Percentiles rank a stretch among this genome's conserved stretches.
Conservation (phyloP, 805 yeast genomes). For the Zygotorulaspora florentina region DNA sequence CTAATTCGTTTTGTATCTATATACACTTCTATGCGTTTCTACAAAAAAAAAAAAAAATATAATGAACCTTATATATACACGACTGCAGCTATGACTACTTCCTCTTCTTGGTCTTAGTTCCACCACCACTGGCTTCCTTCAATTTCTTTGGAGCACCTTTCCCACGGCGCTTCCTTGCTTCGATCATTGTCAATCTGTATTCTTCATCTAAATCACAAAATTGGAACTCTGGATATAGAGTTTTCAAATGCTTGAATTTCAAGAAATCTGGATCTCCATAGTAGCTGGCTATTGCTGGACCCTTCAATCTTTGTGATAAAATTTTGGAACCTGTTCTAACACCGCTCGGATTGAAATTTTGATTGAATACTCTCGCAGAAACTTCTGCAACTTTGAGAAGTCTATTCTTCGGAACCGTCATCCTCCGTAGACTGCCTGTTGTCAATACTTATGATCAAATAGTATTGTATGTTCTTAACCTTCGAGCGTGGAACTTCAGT, state of each 20-base stretch:
- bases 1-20: too few species aligned
- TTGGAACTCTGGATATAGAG: slow-evolving; percentile 45
- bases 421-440: slow-evolving; percentile 6
- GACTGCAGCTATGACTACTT: slow-evolving; percentile 5
- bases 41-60: background rate
- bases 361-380: slow-evolving; percentile 63
- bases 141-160: slow-evolving; percentile 84
- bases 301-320: slow-evolving; percentile 62
- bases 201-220: slow-evolving; percentile 66
- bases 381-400: slow-evolving; percentile 54
- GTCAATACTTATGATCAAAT: background rate
- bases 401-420: slow-evolving; percentile 42
- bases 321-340: slow-evolving; percentile 71
- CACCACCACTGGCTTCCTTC: slow-evolving; percentile 40
- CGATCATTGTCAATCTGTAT: slow-evolving; percentile 62
- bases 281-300: slow-evolving; percentile 64
- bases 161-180: slow-evolving; percentile 73
- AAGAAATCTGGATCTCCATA: slow-evolving; percentile 73
- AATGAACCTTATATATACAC: background rate
- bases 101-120: slow-evolving; percentile 41
- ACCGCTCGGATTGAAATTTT: slow-evolving; percentile 61
- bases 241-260: slow-evolving; percentile 55
- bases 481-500: too few species aligned
- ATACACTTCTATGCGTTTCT: too few species aligned
- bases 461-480: background rate